phyloP scores from a whole-genome alignment of 768 basidiomycete species.

The Trametes cubensis region DNA sequence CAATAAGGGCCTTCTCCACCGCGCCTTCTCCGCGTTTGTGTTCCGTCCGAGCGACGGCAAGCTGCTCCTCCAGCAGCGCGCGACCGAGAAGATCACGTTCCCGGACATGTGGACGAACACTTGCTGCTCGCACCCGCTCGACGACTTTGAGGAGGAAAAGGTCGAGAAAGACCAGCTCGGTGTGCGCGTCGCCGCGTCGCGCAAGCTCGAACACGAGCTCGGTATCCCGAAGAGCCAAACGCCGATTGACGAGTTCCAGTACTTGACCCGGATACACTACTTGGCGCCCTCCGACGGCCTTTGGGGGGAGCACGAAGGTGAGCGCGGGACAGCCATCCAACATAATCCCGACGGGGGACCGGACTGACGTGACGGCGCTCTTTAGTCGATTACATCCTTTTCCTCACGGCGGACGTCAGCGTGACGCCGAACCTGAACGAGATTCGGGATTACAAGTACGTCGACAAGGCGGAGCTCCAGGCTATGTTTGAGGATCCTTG shows the following conservation, averaged over 20 bases:
- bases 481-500: constrained; percentile 85
- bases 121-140: constrained; percentile 95
- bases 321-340: constrained; percentile 20
- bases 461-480: constrained; percentile 86
- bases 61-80: constrained; percentile 91
- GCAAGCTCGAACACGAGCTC: constrained; percentile 96
- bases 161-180: constrained; percentile 76
- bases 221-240: constrained; percentile 84
- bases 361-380: constrained; percentile 5
- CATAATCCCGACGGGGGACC: not conserved
- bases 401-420: constrained; percentile 86
- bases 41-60: constrained; percentile 94
- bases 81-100: constrained; percentile 99
- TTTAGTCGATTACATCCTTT: constrained; percentile 96
- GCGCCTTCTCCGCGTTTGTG: constrained; percentile 97
- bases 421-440: constrained; percentile 86
- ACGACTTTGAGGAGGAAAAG: constrained; percentile 88
- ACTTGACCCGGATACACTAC: constrained; percentile 96
- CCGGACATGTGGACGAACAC: constrained; percentile 99
- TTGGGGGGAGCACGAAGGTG: constrained; percentile 99
- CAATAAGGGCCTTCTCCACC: constrained; percentile 89
- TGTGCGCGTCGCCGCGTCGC: constrained; percentile 86
- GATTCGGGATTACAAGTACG: constrained; percentile 89
- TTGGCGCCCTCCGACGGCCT: constrained; percentile 88
- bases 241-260: constrained; percentile 85